Percentiles rank a stretch among this genome's conserved stretches.
phyloP scores from a whole-genome alignment of 768 basidiomycete genomes.

The Tulasnella sp. region DNA sequence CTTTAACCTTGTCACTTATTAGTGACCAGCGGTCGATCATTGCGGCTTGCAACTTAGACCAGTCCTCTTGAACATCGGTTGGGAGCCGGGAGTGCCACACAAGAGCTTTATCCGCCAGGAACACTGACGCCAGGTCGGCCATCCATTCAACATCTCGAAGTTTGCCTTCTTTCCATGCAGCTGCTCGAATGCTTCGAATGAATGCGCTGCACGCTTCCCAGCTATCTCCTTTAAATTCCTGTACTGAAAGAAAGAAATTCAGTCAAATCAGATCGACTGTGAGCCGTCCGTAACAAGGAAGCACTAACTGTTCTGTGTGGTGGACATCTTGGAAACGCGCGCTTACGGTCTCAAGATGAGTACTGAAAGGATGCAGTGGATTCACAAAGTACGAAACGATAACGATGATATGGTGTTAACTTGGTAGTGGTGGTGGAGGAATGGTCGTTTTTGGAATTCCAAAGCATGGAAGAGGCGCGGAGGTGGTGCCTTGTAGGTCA shows the following conservation, averaged over 20 bases:
- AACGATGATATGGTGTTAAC: background rate
- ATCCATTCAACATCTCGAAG: slow-evolving; percentile 8
- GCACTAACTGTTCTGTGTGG: background rate
- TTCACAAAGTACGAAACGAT: background rate
- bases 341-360: background rate
- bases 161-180: slow-evolving; percentile 16
- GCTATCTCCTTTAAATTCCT: background rate
- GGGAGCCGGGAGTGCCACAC: background rate
- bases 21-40: background rate
- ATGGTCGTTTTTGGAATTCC: background rate
- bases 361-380: background rate
- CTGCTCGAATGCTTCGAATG: background rate
- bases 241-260: background rate
- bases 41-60: background rate
- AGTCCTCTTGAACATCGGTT: background rate
- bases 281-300: background rate
- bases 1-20: background rate
- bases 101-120: background rate
- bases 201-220: background rate
- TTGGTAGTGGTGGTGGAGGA: background rate
- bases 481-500: background rate
- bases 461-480: background rate
- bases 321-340: background rate
- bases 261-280: background rate
- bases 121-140: slow-evolving; percentile 4